phyloP scores from a whole-genome alignment of 208 protist species.

The Acanthamoeba triangularis region DNA sequence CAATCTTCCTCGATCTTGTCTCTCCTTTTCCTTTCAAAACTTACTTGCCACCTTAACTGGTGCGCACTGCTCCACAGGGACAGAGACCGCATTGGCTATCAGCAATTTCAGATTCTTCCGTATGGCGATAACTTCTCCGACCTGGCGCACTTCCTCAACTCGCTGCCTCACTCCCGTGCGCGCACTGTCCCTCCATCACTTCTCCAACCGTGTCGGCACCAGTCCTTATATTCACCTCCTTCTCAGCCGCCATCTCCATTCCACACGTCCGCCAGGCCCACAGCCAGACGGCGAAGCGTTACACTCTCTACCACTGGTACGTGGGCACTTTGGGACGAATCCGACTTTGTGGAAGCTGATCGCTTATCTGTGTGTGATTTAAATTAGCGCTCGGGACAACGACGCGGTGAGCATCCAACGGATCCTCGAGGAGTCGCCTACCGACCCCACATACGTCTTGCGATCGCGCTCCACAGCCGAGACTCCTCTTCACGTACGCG shows the following conservation, averaged over 20 bases:
- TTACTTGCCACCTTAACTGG: neutral
- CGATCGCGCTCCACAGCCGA: neutral
- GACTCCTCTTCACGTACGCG: neutral
- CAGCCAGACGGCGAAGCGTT: neutral
- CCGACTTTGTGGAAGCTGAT: neutral
- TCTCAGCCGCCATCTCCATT: neutral
- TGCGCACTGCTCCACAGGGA: neutral
- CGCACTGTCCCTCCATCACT: too few relatives aligned
- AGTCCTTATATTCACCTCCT: neutral
- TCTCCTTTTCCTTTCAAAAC: neutral
- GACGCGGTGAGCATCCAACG: neutral
- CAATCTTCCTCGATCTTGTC: neutral
- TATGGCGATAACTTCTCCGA: conserved; percentile 2
- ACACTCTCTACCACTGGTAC: neutral
- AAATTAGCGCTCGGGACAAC: neutral
- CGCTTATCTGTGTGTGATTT: neutral
- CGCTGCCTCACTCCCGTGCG: conserved; percentile 1
- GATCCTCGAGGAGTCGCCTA: neutral
- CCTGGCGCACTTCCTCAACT: conserved; percentile 27
- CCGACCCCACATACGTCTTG: neutral
- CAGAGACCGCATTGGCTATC: conserved; percentile 2
- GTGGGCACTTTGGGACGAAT: neutral
- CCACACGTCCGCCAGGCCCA: neutral
- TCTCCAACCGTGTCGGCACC: neutral
- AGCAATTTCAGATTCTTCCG: conserved; percentile 42